These are phyloP conservation scores for Agaricales sp. DNA, from an alignment of 1,284 basidiomycete genomes.

Conservation along the genomic window DNA sequence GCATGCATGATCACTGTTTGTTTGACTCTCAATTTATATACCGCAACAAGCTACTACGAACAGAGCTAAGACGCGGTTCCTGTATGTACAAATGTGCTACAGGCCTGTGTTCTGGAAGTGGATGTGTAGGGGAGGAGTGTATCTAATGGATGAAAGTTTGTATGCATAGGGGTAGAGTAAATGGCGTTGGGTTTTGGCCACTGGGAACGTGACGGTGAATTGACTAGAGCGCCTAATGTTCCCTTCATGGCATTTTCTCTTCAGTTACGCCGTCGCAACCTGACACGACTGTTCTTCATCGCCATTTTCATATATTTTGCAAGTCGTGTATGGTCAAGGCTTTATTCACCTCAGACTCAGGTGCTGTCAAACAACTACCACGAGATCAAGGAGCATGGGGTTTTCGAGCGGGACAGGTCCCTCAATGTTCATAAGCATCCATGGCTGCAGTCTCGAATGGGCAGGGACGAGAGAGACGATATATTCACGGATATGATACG, in stretches of 20 bases:
- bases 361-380: slow-evolving; percentile 22
- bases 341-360: slow-evolving; percentile 29
- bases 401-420: slow-evolving; percentile 77
- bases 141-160: too few relatives aligned
- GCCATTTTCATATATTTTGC: not conserved
- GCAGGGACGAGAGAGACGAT: slow-evolving; percentile 74
- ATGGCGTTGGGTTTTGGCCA: too few relatives aligned
- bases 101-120: too few relatives aligned
- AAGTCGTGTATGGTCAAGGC: slow-evolving; percentile 28
- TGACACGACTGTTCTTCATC: not conserved
- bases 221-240: not conserved
- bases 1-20: too few relatives aligned
- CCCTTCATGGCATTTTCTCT: not conserved
- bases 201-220: too few relatives aligned
- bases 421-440: slow-evolving; percentile 82
- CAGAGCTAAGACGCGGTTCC: too few relatives aligned
- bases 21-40: too few relatives aligned
- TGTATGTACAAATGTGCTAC: too few relatives aligned
- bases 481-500: slow-evolving; percentile 67
- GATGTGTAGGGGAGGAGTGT: too few relatives aligned
- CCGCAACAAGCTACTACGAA: too few relatives aligned
- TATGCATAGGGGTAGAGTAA: too few relatives aligned
- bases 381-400: slow-evolving; percentile 70
- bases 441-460: slow-evolving; percentile 80
- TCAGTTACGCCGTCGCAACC: not conserved